Evolutionary conservation across 164 flowering plant genomes (phyloP), one percentile per base, ranked within the genome.

Genomic region (Stephania cephalantha): DNA sequence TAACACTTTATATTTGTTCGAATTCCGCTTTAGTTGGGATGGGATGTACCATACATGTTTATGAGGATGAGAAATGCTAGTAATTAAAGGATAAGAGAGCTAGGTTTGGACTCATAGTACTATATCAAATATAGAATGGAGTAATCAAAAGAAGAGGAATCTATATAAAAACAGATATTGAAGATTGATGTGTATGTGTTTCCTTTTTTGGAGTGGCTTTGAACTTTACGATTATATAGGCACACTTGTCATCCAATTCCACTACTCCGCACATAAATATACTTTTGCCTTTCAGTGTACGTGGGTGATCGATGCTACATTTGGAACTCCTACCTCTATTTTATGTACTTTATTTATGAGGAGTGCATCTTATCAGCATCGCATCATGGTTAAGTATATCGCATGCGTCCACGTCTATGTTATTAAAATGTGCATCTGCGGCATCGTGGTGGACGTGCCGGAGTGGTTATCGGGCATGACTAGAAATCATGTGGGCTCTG

Each of bases 391-490:
- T n/a, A n/a, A n/a, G n/a, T n/a, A n/a, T n/a, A n/a, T n/a, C 35
- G 35, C 35, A 31, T 31, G 35, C 35, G 2, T 31, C 35, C 35
- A 31, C 3, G 35, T n/a, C n/a, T n/a, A n/a, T n/a, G n/a, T n/a
- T n/a, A n/a, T n/a, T n/a, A n/a, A n/a, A n/a, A n/a, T n/a, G n/a
- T n/a, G n/a, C n/a, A n/a, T n/a, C n/a, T n/a, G n/a, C n/a, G n/a
- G n/a, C 61, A 55, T 15, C 63, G 18, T 1, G 30, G 90, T 88
- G 94, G 90, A 82, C 92, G 94, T 91, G 95, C 96, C 93, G 93
- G 97, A 93, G 97, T 91, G 96, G 94, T 93, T 93, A 93, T 91
- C 94, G 93, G 98, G 96, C 94, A 90, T 89, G 96, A 90, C 96
- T 93, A 91, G 94, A 91, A 91, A 91, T 91, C 93, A 90, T 93